Evolutionary conservation across 2,329 filamentous ascomycete genomes (phyloP).

Genomic region (Diaporthe sp.): DNA sequence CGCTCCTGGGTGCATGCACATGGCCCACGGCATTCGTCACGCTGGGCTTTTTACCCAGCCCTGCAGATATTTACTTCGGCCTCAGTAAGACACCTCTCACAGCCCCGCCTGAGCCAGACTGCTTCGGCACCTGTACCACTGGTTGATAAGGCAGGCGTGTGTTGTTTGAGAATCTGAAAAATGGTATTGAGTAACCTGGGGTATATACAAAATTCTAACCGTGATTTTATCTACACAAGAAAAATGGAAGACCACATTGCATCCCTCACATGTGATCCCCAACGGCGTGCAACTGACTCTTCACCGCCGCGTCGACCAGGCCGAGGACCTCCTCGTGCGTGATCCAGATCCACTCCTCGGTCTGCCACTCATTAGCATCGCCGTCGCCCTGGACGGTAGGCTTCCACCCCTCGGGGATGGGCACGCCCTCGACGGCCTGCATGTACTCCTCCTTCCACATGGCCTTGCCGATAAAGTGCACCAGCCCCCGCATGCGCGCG

Average conservation of each 20-base stretch:
- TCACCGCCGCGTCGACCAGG: slow-evolving; percentile 40
- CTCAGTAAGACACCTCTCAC: neutral
- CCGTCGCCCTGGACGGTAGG: slow-evolving; percentile 18
- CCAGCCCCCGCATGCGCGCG: slow-evolving; percentile 37
- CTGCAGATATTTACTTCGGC: neutral
- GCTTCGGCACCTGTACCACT: neutral
- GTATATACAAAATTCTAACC: slow-evolving; percentile 14
- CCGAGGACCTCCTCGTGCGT: slow-evolving; percentile 42
- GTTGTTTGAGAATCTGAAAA: neutral
- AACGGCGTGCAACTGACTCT: slow-evolving; percentile 18
- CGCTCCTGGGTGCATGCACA: neutral
- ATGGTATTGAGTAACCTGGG: slow-evolving; percentile 20
- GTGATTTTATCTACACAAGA: slow-evolving; percentile 3
- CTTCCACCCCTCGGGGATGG: slow-evolving; percentile 31
- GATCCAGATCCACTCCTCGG: slow-evolving; percentile 42
- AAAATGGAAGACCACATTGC: neutral
- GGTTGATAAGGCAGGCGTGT: too few species aligned
- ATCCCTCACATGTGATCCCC: slow-evolving; percentile 4
- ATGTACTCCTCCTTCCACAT: slow-evolving; percentile 39
- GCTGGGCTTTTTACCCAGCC: neutral
- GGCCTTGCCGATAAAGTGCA: slow-evolving; percentile 33
- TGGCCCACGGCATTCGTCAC: neutral
- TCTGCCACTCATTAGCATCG: slow-evolving; percentile 41
- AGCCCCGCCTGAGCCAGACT: neutral
- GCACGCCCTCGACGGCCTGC: slow-evolving; percentile 17